Evolutionary conservation across 768 basidiomycete genomes (phyloP).

Genomic region (Kwoniella heveanensis): DNA sequence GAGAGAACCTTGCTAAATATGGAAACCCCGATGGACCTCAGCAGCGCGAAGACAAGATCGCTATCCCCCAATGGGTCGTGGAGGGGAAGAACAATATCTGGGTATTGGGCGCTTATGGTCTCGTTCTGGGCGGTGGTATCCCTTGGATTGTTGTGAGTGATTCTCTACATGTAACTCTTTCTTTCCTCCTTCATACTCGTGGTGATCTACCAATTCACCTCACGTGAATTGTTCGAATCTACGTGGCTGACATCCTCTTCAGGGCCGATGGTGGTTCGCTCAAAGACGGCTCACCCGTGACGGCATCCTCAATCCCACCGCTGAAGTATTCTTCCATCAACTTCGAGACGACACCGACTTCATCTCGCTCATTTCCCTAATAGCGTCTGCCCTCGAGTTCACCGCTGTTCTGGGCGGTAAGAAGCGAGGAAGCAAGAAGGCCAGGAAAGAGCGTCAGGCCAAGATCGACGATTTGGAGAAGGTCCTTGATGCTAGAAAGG

Average conservation of each 20-base stretch:
- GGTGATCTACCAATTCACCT: too few relatives aligned
- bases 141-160: constrained; percentile 75
- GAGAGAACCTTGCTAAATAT: constrained; percentile 82
- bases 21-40: constrained; percentile 98
- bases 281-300: constrained; percentile 87
- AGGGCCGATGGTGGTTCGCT: constrained; percentile 98
- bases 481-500: constrained; percentile 41
- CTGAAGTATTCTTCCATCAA: constrained; percentile 82
- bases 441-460: constrained; percentile 46
- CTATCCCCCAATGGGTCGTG: constrained; percentile 89
- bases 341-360: constrained; percentile 78
- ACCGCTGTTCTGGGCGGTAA: constrained; percentile 44
- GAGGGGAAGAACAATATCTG: constrained; percentile 87
- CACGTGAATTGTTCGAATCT: background rate
- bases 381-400: constrained; percentile 61
- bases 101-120: constrained; percentile 83
- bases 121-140: constrained; percentile 82
- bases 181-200: too few relatives aligned
- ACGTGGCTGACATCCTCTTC: constrained; percentile 1
- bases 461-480: constrained; percentile 55
- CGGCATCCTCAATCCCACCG: constrained; percentile 76
- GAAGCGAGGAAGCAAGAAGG: constrained; percentile 51
- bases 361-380: constrained; percentile 69
- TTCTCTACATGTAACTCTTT: too few relatives aligned
- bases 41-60: constrained; percentile 89